Percentiles rank a stretch among this genome's conserved stretches.
phyloP scores from a whole-genome alignment of 768 basidiomycete species.

The Leccinum rimulosum region DNA sequence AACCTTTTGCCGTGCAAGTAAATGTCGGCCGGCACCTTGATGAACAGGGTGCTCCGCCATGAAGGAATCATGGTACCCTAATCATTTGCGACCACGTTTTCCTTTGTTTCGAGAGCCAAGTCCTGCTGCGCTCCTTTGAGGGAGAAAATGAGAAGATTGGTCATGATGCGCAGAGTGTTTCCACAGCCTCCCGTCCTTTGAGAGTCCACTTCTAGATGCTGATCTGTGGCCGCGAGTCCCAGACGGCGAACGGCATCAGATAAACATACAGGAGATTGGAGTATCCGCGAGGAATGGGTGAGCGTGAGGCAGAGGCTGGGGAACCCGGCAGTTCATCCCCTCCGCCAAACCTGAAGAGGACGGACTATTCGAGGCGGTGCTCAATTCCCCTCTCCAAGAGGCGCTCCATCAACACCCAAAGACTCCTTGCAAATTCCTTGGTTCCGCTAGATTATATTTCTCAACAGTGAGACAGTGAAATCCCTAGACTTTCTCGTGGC shows the following conservation, averaged over 20 bases:
- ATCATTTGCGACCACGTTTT: slow-evolving; percentile 25
- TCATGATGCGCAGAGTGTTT: slow-evolving; percentile 73
- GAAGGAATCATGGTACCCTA: slow-evolving; percentile 29
- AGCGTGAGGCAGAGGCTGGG: slow-evolving; percentile 31
- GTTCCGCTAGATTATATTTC: slow-evolving; percentile 74
- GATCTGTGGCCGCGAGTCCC: slow-evolving; percentile 60
- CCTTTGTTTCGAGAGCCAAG: slow-evolving; percentile 39
- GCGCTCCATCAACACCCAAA: slow-evolving; percentile 50
- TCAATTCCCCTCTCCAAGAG: slow-evolving; percentile 60
- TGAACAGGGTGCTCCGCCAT: slow-evolving; percentile 56
- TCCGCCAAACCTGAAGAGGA: slow-evolving; percentile 38
- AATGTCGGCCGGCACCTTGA: slow-evolving; percentile 51
- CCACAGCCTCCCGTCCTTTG: slow-evolving; percentile 49
- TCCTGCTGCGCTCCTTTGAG: slow-evolving; percentile 21
- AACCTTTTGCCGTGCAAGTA: slow-evolving; percentile 49
- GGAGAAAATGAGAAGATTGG: slow-evolving; percentile 62
- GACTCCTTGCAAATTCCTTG: slow-evolving; percentile 80
- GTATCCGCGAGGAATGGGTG: slow-evolving; percentile 30
- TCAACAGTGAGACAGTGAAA: slow-evolving; percentile 49
- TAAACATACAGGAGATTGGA: slow-evolving; percentile 64
- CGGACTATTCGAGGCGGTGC: slow-evolving; percentile 69
- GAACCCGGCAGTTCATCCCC: slow-evolving; percentile 45
- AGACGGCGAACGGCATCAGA: slow-evolving; percentile 73
- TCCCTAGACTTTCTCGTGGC: slow-evolving; percentile 44
- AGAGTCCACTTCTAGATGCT: slow-evolving; percentile 38